Percentiles rank a stretch among this genome's conserved stretches.
These are phyloP conservation scores for Raffaelea deltoideospora DNA, from an alignment of 2,329 filamentous ascomycete genomes.

Conservation along the genomic window DNA sequence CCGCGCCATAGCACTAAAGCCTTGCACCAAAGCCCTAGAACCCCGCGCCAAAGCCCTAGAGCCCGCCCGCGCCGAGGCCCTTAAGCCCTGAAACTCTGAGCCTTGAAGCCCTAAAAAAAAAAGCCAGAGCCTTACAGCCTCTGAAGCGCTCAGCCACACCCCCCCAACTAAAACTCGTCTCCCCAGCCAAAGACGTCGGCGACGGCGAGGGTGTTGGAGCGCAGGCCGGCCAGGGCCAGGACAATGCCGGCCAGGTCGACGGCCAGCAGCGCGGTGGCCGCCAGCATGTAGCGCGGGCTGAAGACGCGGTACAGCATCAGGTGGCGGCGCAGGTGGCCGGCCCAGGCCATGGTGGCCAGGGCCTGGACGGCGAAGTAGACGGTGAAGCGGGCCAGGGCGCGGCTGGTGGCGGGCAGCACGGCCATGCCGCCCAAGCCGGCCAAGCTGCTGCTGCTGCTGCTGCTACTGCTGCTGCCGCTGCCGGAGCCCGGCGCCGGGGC, in stretches of 20 bases:
- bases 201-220: constrained; percentile 64
- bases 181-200: constrained; percentile 76
- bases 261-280: constrained; percentile 52
- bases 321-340: constrained; percentile 73
- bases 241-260: constrained; percentile 62
- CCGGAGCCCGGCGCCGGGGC: too few relatives aligned
- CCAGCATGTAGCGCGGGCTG: constrained; percentile 78
- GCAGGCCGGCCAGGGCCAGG: constrained; percentile 57
- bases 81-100: too few relatives aligned
- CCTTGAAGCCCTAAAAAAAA: too few relatives aligned
- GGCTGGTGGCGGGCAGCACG: constrained; percentile 55
- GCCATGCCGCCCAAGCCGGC: too few relatives aligned
- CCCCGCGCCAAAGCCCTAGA: too few relatives aligned
- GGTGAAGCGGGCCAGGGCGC: constrained; percentile 59
- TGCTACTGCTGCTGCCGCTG: too few relatives aligned
- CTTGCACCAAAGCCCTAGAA: too few relatives aligned
- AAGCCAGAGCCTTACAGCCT: too few relatives aligned
- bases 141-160: too few relatives aligned
- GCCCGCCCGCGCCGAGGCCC: too few relatives aligned
- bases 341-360: constrained; percentile 79
- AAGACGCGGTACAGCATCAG: constrained; percentile 96
- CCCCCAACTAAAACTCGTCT: constrained; percentile 8
- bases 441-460: too few relatives aligned
- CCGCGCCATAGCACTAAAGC: too few relatives aligned
- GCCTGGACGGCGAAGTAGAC: constrained; percentile 72